These are phyloP conservation scores for Staphylotrichum longicolle DNA, from an alignment of 495 filamentous ascomycete species.

Conservation along the genomic window DNA sequence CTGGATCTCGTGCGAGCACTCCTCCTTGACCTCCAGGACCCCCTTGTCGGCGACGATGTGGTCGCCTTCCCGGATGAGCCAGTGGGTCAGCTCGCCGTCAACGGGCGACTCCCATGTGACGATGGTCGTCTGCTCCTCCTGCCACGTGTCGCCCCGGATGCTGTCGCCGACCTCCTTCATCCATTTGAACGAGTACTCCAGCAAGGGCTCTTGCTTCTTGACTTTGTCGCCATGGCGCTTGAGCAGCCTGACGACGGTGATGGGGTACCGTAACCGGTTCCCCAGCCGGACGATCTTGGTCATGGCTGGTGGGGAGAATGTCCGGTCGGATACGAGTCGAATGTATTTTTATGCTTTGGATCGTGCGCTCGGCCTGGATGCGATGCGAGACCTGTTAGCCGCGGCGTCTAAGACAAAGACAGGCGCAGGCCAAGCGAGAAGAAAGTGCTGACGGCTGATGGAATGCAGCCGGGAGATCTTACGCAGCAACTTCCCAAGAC, in stretches of 20 bases:
- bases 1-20: slow-evolving; percentile 86
- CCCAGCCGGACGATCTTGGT: slow-evolving; percentile 49
- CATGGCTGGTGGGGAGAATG: slow-evolving; percentile 18
- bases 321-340: neutral
- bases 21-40: slow-evolving; percentile 81
- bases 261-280: slow-evolving; percentile 77
- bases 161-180: slow-evolving; percentile 72
- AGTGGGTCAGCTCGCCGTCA: slow-evolving; percentile 72
- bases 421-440: too few species aligned
- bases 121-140: slow-evolving; percentile 59
- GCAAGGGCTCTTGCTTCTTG: slow-evolving; percentile 67
- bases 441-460: too few species aligned
- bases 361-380: neutral
- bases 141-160: slow-evolving; percentile 58
- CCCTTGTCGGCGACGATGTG: slow-evolving; percentile 58
- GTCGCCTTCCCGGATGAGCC: slow-evolving; percentile 72
- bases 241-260: slow-evolving; percentile 85
- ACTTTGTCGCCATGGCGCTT: slow-evolving; percentile 72
- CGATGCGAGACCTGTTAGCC: neutral
- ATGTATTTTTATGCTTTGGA: slow-evolving; percentile 2
- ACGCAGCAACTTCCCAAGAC: slow-evolving; percentile 26
- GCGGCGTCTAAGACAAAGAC: neutral
- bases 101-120: slow-evolving; percentile 76
- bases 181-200: slow-evolving; percentile 80
- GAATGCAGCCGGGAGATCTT: slow-evolving; percentile 12